phyloP scores from a whole-genome alignment of 2,329 filamentous ascomycete genomes.

The Aureobasidium leucospermi region DNA sequence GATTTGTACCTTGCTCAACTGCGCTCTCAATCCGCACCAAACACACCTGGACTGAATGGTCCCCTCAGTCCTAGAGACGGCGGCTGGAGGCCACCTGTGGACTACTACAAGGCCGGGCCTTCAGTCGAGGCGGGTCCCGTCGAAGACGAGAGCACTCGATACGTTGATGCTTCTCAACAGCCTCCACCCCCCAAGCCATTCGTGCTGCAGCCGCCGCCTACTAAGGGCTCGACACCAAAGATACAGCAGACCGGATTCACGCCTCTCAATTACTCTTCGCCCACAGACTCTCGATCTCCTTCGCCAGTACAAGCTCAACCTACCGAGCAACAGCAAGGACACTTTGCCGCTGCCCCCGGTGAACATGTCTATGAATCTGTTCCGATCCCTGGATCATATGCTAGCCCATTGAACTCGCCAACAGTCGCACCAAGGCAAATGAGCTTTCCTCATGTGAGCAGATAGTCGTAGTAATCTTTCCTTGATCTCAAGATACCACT shows the following conservation, averaged over 20 bases:
- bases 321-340: conserved; percentile 49
- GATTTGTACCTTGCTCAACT: conserved; percentile 78
- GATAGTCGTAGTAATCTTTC: not conserved
- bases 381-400: conserved; percentile 80
- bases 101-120: conserved; percentile 33
- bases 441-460: not conserved
- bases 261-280: conserved; percentile 23
- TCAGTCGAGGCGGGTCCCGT: conserved; percentile 26
- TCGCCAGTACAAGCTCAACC: conserved; percentile 20
- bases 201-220: conserved; percentile 77
- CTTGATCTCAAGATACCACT: not conserved
- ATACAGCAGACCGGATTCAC: conserved; percentile 57
- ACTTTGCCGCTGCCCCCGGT: conserved; percentile 63
- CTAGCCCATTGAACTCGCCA: conserved; percentile 4
- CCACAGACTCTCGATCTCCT: conserved; percentile 16
- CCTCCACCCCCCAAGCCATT: conserved; percentile 53
- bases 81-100: conserved; percentile 40
- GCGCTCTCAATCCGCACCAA: conserved; percentile 75
- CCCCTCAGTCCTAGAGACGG: conserved; percentile 57
- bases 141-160: conserved; percentile 52
- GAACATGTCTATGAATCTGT: conserved; percentile 81
- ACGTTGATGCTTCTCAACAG: conserved; percentile 49
- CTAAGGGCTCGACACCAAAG: conserved; percentile 69
- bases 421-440: conserved; percentile 12
- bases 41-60: conserved; percentile 72